Conservation (phyloP, 208 protist genomes). For the Leishmania guyanensis region DNA sequence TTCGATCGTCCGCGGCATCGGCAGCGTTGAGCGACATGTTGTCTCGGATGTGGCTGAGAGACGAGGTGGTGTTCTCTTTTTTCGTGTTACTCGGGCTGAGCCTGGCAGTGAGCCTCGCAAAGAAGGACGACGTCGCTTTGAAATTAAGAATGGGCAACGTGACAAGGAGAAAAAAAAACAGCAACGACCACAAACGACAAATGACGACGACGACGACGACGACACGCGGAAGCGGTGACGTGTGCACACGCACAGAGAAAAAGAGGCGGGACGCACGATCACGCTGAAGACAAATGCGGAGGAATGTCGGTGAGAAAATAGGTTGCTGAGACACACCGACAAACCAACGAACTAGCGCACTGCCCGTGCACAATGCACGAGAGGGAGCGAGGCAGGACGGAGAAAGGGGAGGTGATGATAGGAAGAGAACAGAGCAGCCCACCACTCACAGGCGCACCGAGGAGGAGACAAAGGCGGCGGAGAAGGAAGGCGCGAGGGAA, state of each 20-base stretch:
- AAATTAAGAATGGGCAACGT: background rate
- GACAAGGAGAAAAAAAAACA: background rate
- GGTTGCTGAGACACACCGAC: background rate
- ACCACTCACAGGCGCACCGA: background rate
- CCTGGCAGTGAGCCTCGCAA: conserved; percentile 23
- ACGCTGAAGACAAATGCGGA: background rate
- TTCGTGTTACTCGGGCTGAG: conserved; percentile 34
- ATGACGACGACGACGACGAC: background rate
- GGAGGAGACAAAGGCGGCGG: background rate
- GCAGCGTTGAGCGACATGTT: conserved; percentile 62
- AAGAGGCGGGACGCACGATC: background rate
- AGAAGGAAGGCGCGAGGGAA: background rate
- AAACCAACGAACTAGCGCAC: background rate
- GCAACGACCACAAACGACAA: background rate
- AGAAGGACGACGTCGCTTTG: conserved; percentile 26
- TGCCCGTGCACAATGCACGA: background rate
- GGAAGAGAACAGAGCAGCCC: background rate
- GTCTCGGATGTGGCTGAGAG: conserved; percentile 18
- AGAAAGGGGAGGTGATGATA: background rate
- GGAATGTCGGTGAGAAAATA: background rate
- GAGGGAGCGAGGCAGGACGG: background rate
- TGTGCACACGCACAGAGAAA: background rate
- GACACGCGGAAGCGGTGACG: background rate
- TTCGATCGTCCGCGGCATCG: conserved; percentile 72
- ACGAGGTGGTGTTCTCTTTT: conserved; percentile 22